Conservation (phyloP, 2,329 filamentous ascomycete genomes). For the Penicillium sp. region DNA sequence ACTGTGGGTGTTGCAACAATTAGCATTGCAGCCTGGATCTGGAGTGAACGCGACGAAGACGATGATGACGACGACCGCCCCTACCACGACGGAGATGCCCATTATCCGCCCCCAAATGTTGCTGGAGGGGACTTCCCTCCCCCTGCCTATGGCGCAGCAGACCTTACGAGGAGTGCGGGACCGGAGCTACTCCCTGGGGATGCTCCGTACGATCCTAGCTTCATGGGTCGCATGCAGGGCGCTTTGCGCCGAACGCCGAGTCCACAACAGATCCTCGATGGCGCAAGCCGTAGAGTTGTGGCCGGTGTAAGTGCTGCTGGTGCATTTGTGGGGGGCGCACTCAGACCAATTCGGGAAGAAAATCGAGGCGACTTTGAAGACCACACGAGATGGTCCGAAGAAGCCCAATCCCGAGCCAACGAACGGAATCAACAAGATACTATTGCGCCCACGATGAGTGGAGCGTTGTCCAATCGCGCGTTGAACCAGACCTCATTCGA, state of each 20-base stretch:
- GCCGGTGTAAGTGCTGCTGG: constrained; percentile 79
- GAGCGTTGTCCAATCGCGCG: constrained; percentile 29
- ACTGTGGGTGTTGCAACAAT: constrained; percentile 84
- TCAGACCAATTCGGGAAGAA: constrained; percentile 78
- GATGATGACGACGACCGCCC: constrained; percentile 51
- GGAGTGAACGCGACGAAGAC: constrained; percentile 76
- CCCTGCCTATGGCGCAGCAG: constrained; percentile 25
- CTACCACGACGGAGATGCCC: constrained; percentile 26
- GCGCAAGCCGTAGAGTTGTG: constrained; percentile 71
- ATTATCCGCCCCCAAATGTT: constrained; percentile 24
- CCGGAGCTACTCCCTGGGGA: constrained; percentile 28
- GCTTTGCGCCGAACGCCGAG: constrained; percentile 76
- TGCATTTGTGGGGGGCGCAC: constrained; percentile 71
- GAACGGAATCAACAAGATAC: constrained; percentile 26
- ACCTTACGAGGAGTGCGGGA: constrained; percentile 33
- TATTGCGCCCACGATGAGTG: constrained; percentile 25
- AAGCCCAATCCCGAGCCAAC: constrained; percentile 62
- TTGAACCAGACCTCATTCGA: constrained; percentile 24
- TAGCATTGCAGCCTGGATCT: constrained; percentile 84
- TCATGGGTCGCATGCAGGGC: constrained; percentile 72
- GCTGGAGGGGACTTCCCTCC: constrained; percentile 24
- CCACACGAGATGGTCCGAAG: constrained; percentile 87
- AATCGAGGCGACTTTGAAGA: constrained; percentile 74
- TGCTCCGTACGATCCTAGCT: constrained; percentile 48
- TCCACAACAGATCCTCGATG: constrained; percentile 81